Evolutionary conservation across 495 filamentous ascomycete genomes (phyloP).

Genomic region (Aspergillus nanangensis): DNA sequence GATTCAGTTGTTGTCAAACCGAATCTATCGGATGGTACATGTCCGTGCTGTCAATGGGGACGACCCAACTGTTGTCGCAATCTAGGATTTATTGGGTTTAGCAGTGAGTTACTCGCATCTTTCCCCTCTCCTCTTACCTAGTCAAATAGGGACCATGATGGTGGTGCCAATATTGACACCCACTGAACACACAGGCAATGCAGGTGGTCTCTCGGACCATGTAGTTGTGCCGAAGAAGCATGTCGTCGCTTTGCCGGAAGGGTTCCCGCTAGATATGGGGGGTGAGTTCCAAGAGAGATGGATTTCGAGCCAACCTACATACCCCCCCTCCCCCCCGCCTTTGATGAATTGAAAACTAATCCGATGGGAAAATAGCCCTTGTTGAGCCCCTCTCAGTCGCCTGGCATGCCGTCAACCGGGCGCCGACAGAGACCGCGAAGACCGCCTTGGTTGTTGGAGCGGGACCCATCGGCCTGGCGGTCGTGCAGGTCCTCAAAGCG

Average conservation of each 20-base stretch:
- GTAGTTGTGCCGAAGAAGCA: constrained; percentile 38
- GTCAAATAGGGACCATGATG: too few species aligned
- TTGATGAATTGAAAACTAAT: too few species aligned
- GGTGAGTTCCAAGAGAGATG: constrained; percentile 9
- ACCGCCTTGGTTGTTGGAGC: constrained; percentile 54
- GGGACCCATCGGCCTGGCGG: constrained; percentile 59
- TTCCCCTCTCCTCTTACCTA: too few species aligned
- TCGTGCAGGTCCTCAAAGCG: constrained; percentile 53
- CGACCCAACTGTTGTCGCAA: constrained; percentile 53
- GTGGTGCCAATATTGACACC: too few species aligned
- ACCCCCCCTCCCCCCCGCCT: too few species aligned
- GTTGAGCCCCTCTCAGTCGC: constrained; percentile 61
- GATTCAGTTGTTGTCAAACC: constrained; percentile 55
- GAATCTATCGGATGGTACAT: constrained; percentile 55
- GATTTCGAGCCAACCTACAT: background rate
- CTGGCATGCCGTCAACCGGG: constrained; percentile 60
- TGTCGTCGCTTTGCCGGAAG: constrained; percentile 18
- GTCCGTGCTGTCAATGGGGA: constrained; percentile 46
- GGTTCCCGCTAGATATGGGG: constrained; percentile 23
- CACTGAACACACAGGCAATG: constrained; percentile 21
- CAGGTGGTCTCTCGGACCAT: constrained; percentile 54
- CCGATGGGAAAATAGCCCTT: constrained; percentile 45
- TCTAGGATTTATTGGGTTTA: constrained; percentile 57
- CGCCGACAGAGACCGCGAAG: constrained; percentile 45
- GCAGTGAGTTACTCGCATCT: constrained; percentile 28